phyloP scores from a whole-genome alignment of 441 rosid genomes.

The Flueggea neowawraea region DNA sequence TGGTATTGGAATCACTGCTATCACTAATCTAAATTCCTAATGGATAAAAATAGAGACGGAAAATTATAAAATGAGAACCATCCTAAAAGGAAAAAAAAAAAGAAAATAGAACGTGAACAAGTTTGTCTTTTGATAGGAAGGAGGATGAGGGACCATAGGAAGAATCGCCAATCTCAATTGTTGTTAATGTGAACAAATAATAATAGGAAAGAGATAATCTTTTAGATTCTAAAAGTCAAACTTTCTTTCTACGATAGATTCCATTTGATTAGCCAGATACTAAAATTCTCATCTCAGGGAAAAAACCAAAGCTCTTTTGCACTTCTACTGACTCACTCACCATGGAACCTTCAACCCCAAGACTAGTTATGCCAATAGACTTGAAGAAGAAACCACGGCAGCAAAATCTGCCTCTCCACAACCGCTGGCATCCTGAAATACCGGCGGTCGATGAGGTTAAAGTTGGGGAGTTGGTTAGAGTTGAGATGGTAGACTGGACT shows the following conservation, averaged over 20 bases:
- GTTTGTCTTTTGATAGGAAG: conserved; percentile 15
- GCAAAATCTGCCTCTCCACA: conserved; percentile 69
- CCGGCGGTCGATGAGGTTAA: conserved; percentile 52
- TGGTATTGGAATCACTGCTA: no score
- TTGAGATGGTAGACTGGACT: conserved; percentile 81
- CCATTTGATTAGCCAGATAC: conserved; percentile 2
- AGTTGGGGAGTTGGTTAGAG: conserved; percentile 53
- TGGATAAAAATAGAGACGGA: no score
- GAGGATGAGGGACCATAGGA: conserved; percentile 20
- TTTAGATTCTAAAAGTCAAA: conserved; percentile 8
- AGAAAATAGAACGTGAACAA: not conserved
- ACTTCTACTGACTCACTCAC: conserved; percentile 5
- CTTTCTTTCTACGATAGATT: conserved; percentile 7
- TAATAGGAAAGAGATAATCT: conserved; percentile 23
- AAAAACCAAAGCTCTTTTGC: not conserved
- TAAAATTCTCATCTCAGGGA: not conserved
- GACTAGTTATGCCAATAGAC: conserved; percentile 48
- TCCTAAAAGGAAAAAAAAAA: no score
- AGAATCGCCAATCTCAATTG: no score
- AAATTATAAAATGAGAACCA: no score
- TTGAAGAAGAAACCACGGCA: conserved; percentile 62
- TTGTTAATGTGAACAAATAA: no score
- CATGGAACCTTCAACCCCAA: conserved; percentile 63
- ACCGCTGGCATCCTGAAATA: conserved; percentile 90
- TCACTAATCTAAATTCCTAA: no score